Evolutionary conservation across 2,329 filamentous ascomycete species (phyloP), one percentile per base, ranked within the genome.

Genomic region (Tothia fuscella): DNA sequence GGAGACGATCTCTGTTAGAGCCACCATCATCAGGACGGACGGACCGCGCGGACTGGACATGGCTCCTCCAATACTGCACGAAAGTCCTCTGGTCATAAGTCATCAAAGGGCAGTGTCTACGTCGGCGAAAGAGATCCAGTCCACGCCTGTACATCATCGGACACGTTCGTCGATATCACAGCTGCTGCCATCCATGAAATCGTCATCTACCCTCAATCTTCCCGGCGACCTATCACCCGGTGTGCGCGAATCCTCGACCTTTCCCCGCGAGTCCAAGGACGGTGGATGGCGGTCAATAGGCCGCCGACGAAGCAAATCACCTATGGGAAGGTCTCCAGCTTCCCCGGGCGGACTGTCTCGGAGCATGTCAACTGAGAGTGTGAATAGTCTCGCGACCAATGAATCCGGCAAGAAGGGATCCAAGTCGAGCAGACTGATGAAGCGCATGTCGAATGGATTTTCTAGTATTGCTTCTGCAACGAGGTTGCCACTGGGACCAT

Each of bases 371-470:
- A 34, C 9, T 10, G 30, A 22, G 16, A 44, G 21, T 25, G 12
- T 38, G 32, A 33, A 38, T 10, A 38, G 20, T 7, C 6, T 24
- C 9, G 14, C 31, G 7, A 36, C 37, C 13, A 61, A 62, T 47
- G 66, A 67, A 42, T 70, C 72, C 16, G 68, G 70, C 53, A 76
- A 68, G 58, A 72, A 62, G 55, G 66, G 63, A 34, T 72, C 62
- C 48, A 68, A 69, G 51, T 73, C 72, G 46, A 78, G 68, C 51
- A 71, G 79, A 21, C 67, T 82, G 50, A 70, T 82, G 54, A 76
- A 76, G 51, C 70, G 78, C 42, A 78, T 82, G 73, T 77, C 73
- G n/a, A 72, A 70, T 16, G 68, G 72, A 12, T 63, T 64, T 20
- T 70, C 52, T 68, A 61, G 53, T 3, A 59, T 65, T 42, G 59